Evolutionary conservation across 73 alveolate species (phyloP), one percentile per base, ranked within the genome.

Genomic region (Paramecium biaurelia): DNA sequence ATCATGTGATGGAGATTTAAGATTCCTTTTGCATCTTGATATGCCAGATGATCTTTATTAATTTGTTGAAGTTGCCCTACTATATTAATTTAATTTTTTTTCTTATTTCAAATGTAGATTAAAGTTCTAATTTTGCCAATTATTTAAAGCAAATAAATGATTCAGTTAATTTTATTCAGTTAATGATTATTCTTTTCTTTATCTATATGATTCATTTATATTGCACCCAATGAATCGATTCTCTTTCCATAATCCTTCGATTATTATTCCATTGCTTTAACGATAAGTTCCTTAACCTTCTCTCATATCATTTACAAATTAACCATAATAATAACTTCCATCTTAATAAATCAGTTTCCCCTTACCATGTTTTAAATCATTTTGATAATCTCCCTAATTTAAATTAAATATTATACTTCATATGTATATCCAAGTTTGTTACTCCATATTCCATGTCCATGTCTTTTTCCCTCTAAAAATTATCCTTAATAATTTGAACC

Each of bases 381-480:
- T 63, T 63, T 63, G 28, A 63, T 63, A 63, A 30, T 63, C 84
- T 63, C 84, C 84, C 84, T 63, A 24, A 63, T 63, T 23, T 63
- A 30, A 2, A 63, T 7, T 63, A 32, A 4, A 15, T 26, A 26
- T 63, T 14, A 0, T 63, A 63, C 84, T 26, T 63, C 84, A 26
- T 23, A 63, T 0, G 84, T 12, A 26, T 1, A 26, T 26, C 84
- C 84, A 26, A 12, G 9, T 26, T 63, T 63, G 6, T 32, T 32
- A 26, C 28, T 85, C 95, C 95, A 93, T 84, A 89, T 93, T 1
- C 98, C 98, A 79, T 84, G 72, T 12, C 98, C 98, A 24, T 93
- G 88, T 76, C 95, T 93, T 41, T 93, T 23, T 2, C 98, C 98
- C 34, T 85, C 88, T 63, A 84, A 85, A 85, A 93, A 95, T 28